phyloP scores from a whole-genome alignment of 139 green algal species.

The Desmodesmus armatus region DNA sequence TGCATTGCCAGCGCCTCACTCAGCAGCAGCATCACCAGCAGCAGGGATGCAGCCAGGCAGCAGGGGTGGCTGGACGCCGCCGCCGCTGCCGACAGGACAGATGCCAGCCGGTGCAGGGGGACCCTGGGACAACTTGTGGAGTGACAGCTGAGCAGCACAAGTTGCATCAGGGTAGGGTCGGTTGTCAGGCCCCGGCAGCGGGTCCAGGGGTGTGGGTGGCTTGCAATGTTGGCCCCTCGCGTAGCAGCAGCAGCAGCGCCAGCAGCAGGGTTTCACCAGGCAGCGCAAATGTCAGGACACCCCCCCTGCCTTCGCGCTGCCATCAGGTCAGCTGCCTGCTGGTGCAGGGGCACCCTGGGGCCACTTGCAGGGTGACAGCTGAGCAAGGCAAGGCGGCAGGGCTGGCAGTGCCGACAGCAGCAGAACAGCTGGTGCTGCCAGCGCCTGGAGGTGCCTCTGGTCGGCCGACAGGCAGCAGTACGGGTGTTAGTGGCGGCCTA shows the following conservation, averaged over 20 bases:
- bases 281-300: too few relatives aligned
- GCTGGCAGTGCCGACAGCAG: slow-evolving; percentile 7
- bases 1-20: too few relatives aligned
- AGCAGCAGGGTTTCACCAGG: too few relatives aligned
- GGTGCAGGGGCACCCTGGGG: slow-evolving; percentile 92
- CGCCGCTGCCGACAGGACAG: background rate
- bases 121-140: slow-evolving; percentile 42
- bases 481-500: too few relatives aligned
- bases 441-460: background rate
- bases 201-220: too few relatives aligned
- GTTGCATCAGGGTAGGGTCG: too few relatives aligned
- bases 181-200: too few relatives aligned
- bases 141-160: slow-evolving; percentile 42
- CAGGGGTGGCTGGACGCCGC: slow-evolving; percentile 1
- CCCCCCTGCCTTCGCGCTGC: too few relatives aligned
- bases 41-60: background rate
- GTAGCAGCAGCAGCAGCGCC: too few relatives aligned
- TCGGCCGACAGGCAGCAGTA: background rate
- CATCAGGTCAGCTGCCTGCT: too few relatives aligned
- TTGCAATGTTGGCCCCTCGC: too few relatives aligned
- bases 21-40: slow-evolving; percentile 14
- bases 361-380: slow-evolving; percentile 94
- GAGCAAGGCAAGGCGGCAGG: slow-evolving; percentile 45
- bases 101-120: background rate
- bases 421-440: background rate